phyloP scores from a whole-genome alignment of 352 stramenopile species.

The Phytophthora uliginosa region DNA sequence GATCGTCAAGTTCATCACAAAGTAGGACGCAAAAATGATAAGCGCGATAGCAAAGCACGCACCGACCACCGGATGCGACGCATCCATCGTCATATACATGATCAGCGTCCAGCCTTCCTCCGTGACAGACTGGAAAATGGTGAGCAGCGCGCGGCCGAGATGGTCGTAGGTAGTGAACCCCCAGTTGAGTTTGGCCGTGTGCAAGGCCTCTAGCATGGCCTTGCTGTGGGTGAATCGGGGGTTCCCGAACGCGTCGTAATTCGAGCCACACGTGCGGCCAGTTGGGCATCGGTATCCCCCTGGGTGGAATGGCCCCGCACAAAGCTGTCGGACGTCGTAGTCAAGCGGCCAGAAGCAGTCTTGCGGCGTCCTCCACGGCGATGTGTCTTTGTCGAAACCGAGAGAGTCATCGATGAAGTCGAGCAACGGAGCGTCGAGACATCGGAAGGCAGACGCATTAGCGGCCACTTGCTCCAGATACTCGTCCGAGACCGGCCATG shows the following conservation, averaged over 20 bases:
- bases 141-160: conserved; percentile 87
- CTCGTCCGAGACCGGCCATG: conserved; percentile 56
- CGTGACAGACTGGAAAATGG: conserved; percentile 94
- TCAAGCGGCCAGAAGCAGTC: conserved; percentile 95
- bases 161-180: conserved; percentile 94
- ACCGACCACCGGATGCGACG: conserved; percentile 55
- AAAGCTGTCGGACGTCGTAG: conserved; percentile 71
- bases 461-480: conserved; percentile 52
- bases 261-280: conserved; percentile 54
- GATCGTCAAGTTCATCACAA: conserved; percentile 40
- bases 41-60: conserved; percentile 86
- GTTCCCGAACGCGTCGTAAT: conserved; percentile 74
- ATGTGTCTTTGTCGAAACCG: conserved; percentile 62
- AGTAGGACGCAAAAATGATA: conserved; percentile 91
- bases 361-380: conserved; percentile 58
- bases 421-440: conserved; percentile 40
- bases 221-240: conserved; percentile 46
- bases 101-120: conserved; percentile 39
- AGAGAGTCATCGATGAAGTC: conserved; percentile 48
- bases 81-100: conserved; percentile 88
- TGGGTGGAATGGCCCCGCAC: conserved; percentile 40
- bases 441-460: conserved; percentile 42
- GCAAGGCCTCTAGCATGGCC: conserved; percentile 57
- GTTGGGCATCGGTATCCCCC: conserved; percentile 53
- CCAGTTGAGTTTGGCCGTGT: conserved; percentile 72